Base-by-base conservation (phyloP, 768 basidiomycete genomes). In the Rhizopogon roseolus region DNA sequence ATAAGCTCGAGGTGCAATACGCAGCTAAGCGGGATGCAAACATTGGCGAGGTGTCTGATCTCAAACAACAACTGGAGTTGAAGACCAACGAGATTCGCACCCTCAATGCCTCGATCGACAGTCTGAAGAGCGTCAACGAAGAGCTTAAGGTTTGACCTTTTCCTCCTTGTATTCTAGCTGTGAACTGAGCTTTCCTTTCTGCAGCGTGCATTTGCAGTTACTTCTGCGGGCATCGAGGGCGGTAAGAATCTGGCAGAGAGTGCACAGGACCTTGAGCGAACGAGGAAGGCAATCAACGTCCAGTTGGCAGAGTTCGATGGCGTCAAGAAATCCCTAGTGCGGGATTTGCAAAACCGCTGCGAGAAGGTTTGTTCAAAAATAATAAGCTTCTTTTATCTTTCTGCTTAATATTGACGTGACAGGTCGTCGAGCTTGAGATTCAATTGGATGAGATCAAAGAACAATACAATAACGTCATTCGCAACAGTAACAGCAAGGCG, bases 341-440 rank as follows among this genome's bases (percentile, higher is more conserved):
- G 93, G 37, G 97, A 99, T 76, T 73, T 99, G 62, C 96, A 98
- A 76, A 98, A 99, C 71, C 94, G 97, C 28, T 99, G 97, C 69
- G 97, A 99, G 79, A 98, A 98, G 86, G 95, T 92, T 50, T 57
- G 72, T 61, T 39, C 8, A 19, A 10, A 22, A 22, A 16, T 4
- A n/a, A 6, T 22, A 36, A 25, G 14, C 34, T 56, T 48, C 42
- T 53, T 49, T 54, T 32, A 40, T 39, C 32, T 56, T 9, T 44
- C 37, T 41, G 16, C 22, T 48, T 41, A 46, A 48, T 51, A 53
- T 57, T 32, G 49, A 59, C 41, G 48, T 58, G 56, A 43, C 57
- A 97, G 95, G 97, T 99, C 40, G 96, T 99, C 50, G 97, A 98
- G 72, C 85, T 99, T 28, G 97, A 99, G 71, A 98, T 99, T 59